These are phyloP conservation scores for Ceriops tagal DNA, from an alignment of 345 rosid species.

Conservation along the genomic window DNA sequence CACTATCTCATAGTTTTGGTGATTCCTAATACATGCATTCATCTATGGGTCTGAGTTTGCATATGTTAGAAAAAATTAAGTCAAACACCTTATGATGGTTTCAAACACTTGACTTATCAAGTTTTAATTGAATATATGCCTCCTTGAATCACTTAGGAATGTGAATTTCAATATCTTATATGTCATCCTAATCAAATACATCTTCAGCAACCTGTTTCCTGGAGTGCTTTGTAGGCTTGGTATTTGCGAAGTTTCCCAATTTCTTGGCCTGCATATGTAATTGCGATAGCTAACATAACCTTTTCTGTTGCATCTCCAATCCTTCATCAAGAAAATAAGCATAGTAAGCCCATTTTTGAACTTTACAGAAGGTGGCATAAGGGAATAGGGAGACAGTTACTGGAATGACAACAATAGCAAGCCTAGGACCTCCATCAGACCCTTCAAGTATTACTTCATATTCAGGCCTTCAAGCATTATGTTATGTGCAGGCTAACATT, in stretches of 20 bases:
- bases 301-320: constrained; percentile 92
- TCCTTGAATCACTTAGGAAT: neutral
- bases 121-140: neutral
- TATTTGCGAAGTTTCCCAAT: constrained; percentile 61
- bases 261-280: constrained; percentile 76
- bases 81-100: neutral
- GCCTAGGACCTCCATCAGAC: no score
- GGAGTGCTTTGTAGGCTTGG: constrained; percentile 76
- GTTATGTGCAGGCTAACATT: no score
- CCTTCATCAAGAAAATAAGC: constrained; percentile 43
- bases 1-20: no score
- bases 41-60: neutral
- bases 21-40: neutral
- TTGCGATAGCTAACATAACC: constrained; percentile 84
- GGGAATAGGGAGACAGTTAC: neutral
- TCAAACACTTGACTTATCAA: neutral
- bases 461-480: no score
- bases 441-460: no score
- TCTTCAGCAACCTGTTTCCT: constrained; percentile 66
- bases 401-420: neutral
- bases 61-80: neutral
- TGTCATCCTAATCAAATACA: constrained; percentile 12
- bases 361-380: neutral
- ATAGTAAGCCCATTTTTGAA: constrained; percentile 6
- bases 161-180: neutral